Evolutionary conservation across 176 grass and related monocot species (phyloP).

Genomic region (Poa annua): DNA sequence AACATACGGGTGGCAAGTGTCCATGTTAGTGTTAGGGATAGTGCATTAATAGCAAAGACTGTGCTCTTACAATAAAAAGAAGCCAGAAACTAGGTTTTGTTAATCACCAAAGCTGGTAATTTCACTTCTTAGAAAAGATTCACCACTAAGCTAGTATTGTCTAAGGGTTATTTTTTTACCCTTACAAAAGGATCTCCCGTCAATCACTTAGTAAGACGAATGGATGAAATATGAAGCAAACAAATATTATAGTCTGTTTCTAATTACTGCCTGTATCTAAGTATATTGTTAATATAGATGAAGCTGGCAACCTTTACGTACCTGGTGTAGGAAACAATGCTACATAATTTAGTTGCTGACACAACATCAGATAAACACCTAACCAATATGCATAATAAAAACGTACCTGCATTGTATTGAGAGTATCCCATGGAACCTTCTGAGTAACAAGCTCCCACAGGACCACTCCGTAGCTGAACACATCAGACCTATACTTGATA

Average conservation of each 20-base stretch:
- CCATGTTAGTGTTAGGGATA: background rate
- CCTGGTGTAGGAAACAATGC: background rate
- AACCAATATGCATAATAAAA: background rate
- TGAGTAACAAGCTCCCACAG: conserved; percentile 92
- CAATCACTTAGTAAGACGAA: background rate
- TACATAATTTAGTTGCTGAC: background rate
- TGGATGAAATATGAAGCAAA: conserved; percentile 14
- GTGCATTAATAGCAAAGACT: background rate
- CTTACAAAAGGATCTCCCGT: background rate
- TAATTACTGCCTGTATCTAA: background rate
- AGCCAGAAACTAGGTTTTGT: background rate
- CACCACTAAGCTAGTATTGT: background rate
- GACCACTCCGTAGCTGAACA: conserved; percentile 91
- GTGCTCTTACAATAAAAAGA: background rate
- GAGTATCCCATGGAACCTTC: conserved; percentile 94
- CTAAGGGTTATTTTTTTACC: background rate
- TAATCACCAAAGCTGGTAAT: background rate
- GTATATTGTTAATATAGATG: background rate
- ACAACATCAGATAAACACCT: background rate
- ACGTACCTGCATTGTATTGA: conserved; percentile 83
- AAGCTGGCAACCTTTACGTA: background rate
- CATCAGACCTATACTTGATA: conserved; percentile 74
- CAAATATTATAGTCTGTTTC: background rate
- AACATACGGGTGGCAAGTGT: background rate
- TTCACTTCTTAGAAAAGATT: background rate